These are phyloP conservation scores for Cercophora scortea DNA, from an alignment of 495 filamentous ascomycete species.

Conservation along the genomic window DNA sequence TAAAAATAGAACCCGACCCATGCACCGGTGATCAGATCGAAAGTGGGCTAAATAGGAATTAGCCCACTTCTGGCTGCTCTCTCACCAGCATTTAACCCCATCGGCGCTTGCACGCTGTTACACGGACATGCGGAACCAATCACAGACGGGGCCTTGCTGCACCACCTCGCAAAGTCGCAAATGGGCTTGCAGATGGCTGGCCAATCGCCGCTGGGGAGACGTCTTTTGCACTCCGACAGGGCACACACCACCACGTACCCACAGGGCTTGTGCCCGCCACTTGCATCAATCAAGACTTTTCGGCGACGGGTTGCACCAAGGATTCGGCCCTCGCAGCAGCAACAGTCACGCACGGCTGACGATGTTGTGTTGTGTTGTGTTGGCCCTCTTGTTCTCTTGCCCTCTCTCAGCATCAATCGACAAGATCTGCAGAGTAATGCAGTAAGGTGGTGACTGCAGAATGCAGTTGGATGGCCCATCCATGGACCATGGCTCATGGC, in stretches of 20 bases:
- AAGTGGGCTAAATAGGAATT: slow-evolving; percentile 22
- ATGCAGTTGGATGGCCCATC: too few relatives aligned
- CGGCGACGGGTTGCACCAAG: too few relatives aligned
- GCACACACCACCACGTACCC: not conserved
- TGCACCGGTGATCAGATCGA: slow-evolving; percentile 8
- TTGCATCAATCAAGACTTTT: not conserved
- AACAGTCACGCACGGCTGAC: too few relatives aligned
- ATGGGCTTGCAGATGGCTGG: not conserved
- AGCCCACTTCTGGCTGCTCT: slow-evolving; percentile 10
- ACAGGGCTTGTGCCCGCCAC: not conserved
- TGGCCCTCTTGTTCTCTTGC: too few relatives aligned
- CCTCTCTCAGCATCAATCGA: too few relatives aligned
- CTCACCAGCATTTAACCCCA: slow-evolving; percentile 13
- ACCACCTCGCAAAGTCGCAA: not conserved
- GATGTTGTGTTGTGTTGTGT: too few relatives aligned
- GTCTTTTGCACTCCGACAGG: not conserved
- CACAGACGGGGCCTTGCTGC: slow-evolving; percentile 1
- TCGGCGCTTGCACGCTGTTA: slow-evolving; percentile 13
- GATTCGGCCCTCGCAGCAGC: not conserved
- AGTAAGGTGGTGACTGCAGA: too few relatives aligned
- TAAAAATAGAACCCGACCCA: slow-evolving; percentile 21
- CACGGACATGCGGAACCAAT: slow-evolving; percentile 8
- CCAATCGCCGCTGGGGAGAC: not conserved
- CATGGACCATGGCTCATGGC: too few relatives aligned
- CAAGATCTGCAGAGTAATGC: too few relatives aligned